Evolutionary conservation across 352 stramenopile genomes (phyloP).

Genomic region (Globisporangium apiculatum): DNA sequence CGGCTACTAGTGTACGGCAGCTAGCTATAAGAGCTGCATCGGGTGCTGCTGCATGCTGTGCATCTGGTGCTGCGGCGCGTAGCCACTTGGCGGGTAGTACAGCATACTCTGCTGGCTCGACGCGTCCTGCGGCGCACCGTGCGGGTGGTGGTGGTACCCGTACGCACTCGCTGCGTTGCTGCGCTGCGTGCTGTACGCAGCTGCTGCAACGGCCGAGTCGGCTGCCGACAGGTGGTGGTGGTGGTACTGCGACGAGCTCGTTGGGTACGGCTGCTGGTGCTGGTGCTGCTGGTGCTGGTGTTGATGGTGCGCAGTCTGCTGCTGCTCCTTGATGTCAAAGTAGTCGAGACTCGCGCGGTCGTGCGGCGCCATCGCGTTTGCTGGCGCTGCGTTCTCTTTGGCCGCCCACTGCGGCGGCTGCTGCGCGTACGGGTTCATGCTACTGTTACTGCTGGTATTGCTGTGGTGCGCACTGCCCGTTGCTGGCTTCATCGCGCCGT

Average conservation of each 20-base stretch:
- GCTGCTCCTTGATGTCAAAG: conserved; percentile 72
- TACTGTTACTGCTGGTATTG: conserved; percentile 1
- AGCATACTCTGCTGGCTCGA: conserved; percentile 36
- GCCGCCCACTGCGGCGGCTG: conserved; percentile 47
- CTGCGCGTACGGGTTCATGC: conserved; percentile 35
- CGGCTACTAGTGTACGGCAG: conserved; percentile 21
- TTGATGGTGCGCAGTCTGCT: conserved; percentile 31
- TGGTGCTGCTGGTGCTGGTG: conserved; percentile 32
- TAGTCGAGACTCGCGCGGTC: conserved; percentile 47
- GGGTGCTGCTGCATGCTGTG: conserved; percentile 58
- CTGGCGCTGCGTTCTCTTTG: conserved; percentile 28
- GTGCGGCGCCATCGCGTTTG: conserved; percentile 16
- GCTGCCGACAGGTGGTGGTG: conserved; percentile 50
- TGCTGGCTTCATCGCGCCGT: conserved; percentile 26
- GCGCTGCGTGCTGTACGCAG: conserved; percentile 44
- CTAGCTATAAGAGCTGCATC: conserved; percentile 69
- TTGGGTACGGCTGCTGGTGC: conserved; percentile 32
- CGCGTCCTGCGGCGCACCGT: conserved; percentile 13
- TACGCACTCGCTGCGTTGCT: conserved; percentile 15
- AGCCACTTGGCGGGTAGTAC: conserved; percentile 68
- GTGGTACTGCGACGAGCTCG: conserved; percentile 51
- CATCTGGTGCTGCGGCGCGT: conserved; percentile 55
- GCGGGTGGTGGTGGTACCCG: conserved; percentile 51
- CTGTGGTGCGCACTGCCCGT: conserved; percentile 6
- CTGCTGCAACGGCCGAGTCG: conserved; percentile 47